These are phyloP conservation scores for Cyberlindnera nakhonratchasimensis DNA, from an alignment of 805 yeast genomes.

Conservation along the genomic window DNA sequence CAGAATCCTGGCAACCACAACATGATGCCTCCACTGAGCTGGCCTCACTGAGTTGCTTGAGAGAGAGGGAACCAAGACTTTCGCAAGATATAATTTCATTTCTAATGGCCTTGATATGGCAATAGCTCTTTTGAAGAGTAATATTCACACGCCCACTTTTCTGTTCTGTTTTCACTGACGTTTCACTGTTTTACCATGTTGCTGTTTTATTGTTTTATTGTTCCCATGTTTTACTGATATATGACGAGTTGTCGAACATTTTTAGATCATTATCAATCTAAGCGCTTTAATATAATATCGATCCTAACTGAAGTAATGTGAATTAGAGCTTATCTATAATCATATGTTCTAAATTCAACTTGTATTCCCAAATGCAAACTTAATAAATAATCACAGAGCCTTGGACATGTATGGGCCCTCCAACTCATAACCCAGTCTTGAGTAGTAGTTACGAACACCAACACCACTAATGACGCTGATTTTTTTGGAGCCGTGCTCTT, in stretches of 20 bases:
- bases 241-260: no score
- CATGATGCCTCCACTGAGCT: conserved; percentile 7
- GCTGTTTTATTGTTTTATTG: no score
- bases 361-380: background rate
- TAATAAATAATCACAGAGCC: conserved; percentile 19
- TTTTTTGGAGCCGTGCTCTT: conserved; percentile 90
- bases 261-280: no score
- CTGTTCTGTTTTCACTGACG: no score
- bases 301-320: background rate
- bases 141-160: background rate
- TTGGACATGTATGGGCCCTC: conserved; percentile 99
- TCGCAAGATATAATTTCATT: background rate
- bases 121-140: background rate
- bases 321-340: no score
- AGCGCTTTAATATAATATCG: background rate
- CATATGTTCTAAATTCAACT: no score
- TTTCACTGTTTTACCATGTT: no score
- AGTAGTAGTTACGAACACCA: conserved; percentile 95
- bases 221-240: no score
- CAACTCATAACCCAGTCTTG: conserved; percentile 81
- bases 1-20: background rate
- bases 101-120: background rate
- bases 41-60: conserved; percentile 1
- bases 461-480: conserved; percentile 95
- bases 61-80: background rate